phyloP scores from a whole-genome alignment of 2,329 filamentous ascomycete species.

The Aspergillus caelatus region DNA sequence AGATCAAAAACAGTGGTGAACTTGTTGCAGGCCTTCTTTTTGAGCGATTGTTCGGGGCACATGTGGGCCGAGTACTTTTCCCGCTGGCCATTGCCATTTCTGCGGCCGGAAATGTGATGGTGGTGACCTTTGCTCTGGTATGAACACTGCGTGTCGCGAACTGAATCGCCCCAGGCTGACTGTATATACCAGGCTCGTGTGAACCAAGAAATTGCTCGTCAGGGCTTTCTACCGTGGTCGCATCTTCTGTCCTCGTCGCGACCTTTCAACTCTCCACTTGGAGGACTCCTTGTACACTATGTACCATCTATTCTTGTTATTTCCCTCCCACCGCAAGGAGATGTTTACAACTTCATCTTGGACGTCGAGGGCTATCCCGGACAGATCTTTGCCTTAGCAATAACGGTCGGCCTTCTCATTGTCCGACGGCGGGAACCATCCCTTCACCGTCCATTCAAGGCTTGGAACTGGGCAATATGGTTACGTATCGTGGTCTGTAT shows the following conservation, averaged over 20 bases:
- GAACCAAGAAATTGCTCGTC: constrained; percentile 72
- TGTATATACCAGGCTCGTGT: constrained; percentile 58
- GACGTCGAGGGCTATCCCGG: constrained; percentile 71
- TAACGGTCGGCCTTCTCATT: constrained; percentile 61
- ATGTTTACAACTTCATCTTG: constrained; percentile 73
- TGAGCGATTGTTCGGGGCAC: constrained; percentile 62
- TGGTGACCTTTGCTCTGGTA: constrained; percentile 65
- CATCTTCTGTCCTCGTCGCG: constrained; percentile 63
- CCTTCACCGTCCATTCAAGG: constrained; percentile 65
- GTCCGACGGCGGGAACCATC: constrained; percentile 63
- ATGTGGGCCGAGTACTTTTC: constrained; percentile 60
- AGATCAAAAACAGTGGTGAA: constrained; percentile 68
- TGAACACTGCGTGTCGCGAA: constrained; percentile 25
- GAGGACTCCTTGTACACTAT: constrained; percentile 69
- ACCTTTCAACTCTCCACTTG: constrained; percentile 69
- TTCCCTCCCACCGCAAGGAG: constrained; percentile 62
- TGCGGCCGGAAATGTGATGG: constrained; percentile 72
- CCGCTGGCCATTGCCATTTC: constrained; percentile 68
- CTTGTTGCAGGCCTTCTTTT: constrained; percentile 71
- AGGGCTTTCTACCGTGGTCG: constrained; percentile 70
- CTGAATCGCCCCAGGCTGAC: background rate
- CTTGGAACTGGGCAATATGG: constrained; percentile 63
- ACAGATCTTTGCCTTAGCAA: constrained; percentile 62
- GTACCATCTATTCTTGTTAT: constrained; percentile 70
- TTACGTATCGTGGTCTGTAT: constrained; percentile 58